Evolutionary conservation across 2,329 filamentous ascomycete species (phyloP).

Genomic region (Botrytis paeoniae): DNA sequence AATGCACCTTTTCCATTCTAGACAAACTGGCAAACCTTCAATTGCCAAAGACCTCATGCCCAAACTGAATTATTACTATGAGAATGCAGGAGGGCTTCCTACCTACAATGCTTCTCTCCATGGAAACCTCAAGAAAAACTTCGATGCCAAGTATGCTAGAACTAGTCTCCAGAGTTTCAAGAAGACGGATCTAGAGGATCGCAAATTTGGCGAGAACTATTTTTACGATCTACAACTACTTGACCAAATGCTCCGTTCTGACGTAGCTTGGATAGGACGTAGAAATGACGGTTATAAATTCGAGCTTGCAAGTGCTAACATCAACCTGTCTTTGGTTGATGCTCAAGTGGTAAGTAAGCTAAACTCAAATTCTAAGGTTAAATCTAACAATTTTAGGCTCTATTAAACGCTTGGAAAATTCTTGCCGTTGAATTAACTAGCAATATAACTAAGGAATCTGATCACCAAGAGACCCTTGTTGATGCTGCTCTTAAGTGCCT

Average conservation of each 20-base stretch:
- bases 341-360: conserved; percentile 70
- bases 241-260: conserved; percentile 70
- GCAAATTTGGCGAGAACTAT: conserved; percentile 70
- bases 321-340: conserved; percentile 88
- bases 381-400: conserved; percentile 50
- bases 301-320: conserved; percentile 83
- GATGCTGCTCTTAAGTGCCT: conserved; percentile 76
- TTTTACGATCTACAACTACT: conserved; percentile 82
- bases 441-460: conserved; percentile 36
- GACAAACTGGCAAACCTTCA: conserved; percentile 66
- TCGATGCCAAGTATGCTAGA: conserved; percentile 71
- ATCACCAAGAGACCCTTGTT: conserved; percentile 41
- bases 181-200: conserved; percentile 63
- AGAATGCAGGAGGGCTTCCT: conserved; percentile 73
- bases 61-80: conserved; percentile 74
- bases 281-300: conserved; percentile 70
- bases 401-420: conserved; percentile 88
- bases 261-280: conserved; percentile 72
- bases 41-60: conserved; percentile 70
- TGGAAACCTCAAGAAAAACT: conserved; percentile 78
- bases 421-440: conserved; percentile 80
- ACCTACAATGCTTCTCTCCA: conserved; percentile 88
- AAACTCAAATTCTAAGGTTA: neutral
- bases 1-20: conserved; percentile 83
- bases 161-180: conserved; percentile 78